phyloP scores from a whole-genome alignment of 305 asterid genomes.

The Solanum chacoense region DNA sequence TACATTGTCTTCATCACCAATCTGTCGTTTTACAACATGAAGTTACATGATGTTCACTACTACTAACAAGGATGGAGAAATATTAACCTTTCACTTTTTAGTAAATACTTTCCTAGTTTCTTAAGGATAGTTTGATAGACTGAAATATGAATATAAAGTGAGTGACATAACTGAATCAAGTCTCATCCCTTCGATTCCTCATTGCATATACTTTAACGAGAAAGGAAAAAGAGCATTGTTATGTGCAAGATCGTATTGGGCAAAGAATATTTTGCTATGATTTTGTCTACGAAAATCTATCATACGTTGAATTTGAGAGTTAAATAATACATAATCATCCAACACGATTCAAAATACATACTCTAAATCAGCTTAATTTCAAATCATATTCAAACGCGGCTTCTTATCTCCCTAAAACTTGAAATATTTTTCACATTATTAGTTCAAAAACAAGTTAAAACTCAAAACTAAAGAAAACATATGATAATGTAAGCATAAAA shows the following conservation, averaged over 20 bases:
- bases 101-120: background rate
- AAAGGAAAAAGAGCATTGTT: background rate
- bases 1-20: background rate
- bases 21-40: background rate
- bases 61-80: background rate
- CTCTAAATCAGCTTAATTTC: background rate
- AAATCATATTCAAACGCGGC: background rate
- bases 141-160: background rate
- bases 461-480: background rate
- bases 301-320: no score
- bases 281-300: background rate
- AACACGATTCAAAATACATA: background rate
- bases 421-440: background rate
- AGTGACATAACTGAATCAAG: background rate
- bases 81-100: background rate
- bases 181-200: background rate
- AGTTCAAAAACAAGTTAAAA: background rate
- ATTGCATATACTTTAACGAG: background rate
- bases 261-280: background rate
- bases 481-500: background rate
- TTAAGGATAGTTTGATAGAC: background rate
- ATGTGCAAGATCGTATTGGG: fast-evolving
- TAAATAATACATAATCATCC: background rate
- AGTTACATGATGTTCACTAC: background rate
- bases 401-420: background rate